Percentiles rank a stretch among this genome's conserved stretches.
Evolutionary conservation across 2,329 filamentous ascomycete species (phyloP).

Genomic region (Fusarium palustre): DNA sequence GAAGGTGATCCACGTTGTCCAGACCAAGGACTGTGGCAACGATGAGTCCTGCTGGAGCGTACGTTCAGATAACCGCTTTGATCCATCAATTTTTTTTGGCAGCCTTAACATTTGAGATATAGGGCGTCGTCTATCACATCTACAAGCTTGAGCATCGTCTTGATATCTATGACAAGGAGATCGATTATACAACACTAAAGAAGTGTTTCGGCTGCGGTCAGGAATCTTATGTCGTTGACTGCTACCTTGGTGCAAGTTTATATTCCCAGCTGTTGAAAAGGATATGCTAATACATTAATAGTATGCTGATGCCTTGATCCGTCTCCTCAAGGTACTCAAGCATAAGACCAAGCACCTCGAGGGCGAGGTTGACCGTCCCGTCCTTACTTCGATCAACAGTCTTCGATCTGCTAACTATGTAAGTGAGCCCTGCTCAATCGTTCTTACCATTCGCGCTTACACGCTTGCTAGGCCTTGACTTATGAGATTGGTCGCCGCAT

Average conservation of each 20-base stretch:
- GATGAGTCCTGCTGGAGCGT: conserved; percentile 45
- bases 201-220: conserved; percentile 43
- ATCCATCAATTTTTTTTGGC: no score
- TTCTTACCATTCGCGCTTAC: background rate
- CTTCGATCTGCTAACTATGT: conserved; percentile 47
- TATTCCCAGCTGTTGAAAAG: background rate
- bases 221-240: conserved; percentile 45
- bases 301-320: conserved; percentile 49
- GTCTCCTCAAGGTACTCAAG: conserved; percentile 42
- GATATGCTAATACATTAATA: conserved; percentile 8
- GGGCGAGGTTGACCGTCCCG: conserved; percentile 45
- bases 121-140: conserved; percentile 42
- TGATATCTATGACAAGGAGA: conserved; percentile 45
- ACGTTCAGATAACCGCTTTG: background rate
- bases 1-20: conserved; percentile 36
- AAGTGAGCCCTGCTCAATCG: background rate
- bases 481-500: conserved; percentile 48
- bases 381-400: conserved; percentile 49
- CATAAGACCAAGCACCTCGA: conserved; percentile 44
- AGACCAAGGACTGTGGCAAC: conserved; percentile 34
- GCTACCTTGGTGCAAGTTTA: conserved; percentile 43
- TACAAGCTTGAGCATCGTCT: conserved; percentile 47
- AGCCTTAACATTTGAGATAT: conserved; percentile 18
- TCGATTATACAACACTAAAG: conserved; percentile 45
- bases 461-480: conserved; percentile 39